Evolutionary conservation across 108 stramenopile genomes (phyloP).

Genomic region (Cyclotella cryptica): DNA sequence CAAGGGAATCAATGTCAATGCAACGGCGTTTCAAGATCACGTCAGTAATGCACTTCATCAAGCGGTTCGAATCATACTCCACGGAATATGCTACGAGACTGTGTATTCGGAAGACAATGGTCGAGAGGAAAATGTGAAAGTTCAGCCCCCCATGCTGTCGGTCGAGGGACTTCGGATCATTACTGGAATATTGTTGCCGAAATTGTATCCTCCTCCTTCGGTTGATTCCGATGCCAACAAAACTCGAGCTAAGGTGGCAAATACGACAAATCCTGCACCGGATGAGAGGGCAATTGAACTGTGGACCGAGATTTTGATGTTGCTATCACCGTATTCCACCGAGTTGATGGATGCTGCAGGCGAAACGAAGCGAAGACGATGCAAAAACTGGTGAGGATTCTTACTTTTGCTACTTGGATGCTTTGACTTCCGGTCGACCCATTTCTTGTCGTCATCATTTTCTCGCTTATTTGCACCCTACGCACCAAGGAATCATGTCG

Average conservation of each 20-base stretch:
- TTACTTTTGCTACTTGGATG: not conserved
- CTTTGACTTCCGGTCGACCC: not conserved
- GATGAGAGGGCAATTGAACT: conserved; percentile 22
- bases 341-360: conserved; percentile 13
- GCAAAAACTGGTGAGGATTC: conserved; percentile 25
- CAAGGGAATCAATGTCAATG: not conserved
- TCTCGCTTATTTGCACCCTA: not conserved
- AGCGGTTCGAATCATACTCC: conserved; percentile 28
- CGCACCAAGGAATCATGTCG: conserved; percentile 28
- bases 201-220: conserved; percentile 29
- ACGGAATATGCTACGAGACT: conserved; percentile 33
- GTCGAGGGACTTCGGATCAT: conserved; percentile 43
- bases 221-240: not conserved
- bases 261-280: not conserved
- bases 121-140: not conserved
- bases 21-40: not conserved
- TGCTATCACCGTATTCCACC: conserved; percentile 36
- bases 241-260: not conserved
- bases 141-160: conserved; percentile 29
- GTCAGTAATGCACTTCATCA: conserved; percentile 31
- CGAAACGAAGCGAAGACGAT: conserved; percentile 10
- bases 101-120: not conserved
- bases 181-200: conserved; percentile 51
- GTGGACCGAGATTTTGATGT: conserved; percentile 42
- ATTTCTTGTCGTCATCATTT: not conserved